phyloP scores from a whole-genome alignment of 768 basidiomycete species.

The Naganishia kalamii region DNA sequence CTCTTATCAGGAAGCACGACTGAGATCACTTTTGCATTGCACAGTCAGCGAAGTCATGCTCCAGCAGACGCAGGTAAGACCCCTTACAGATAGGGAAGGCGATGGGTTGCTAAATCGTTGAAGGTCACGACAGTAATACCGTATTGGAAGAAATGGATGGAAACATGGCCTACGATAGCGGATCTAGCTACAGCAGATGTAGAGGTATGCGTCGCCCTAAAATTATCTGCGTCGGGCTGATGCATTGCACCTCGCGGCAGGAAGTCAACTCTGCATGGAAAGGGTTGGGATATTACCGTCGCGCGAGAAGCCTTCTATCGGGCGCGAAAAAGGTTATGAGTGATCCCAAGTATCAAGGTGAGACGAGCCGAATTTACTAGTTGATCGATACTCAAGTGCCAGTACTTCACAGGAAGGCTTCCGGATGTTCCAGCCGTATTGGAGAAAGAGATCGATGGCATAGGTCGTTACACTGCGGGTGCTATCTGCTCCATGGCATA shows the following conservation, averaged over 20 bases:
- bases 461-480: constrained; percentile 80
- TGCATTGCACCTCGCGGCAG: constrained; percentile 39
- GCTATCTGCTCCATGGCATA: constrained; percentile 72
- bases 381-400: neutral
- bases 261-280: constrained; percentile 86
- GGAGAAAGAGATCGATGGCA: constrained; percentile 75
- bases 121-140: constrained; percentile 60
- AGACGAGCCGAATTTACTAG: neutral
- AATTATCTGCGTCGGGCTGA: neutral
- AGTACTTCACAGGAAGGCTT: constrained; percentile 53
- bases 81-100: neutral
- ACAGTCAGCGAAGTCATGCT: constrained; percentile 72
- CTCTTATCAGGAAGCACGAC: neutral
- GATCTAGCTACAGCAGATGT: constrained; percentile 56
- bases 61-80: constrained; percentile 83
- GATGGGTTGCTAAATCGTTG: neutral
- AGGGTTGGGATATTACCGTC: constrained; percentile 78
- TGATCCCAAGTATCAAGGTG: constrained; percentile 35
- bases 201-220: constrained; percentile 29
- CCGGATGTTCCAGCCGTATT: constrained; percentile 74
- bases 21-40: neutral
- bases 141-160: constrained; percentile 85
- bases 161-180: constrained; percentile 70
- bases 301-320: constrained; percentile 69
- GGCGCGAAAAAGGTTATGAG: constrained; percentile 73